phyloP scores from a whole-genome alignment of 2,329 filamentous ascomycete species.

The Ceratocystiopsis minuta region DNA sequence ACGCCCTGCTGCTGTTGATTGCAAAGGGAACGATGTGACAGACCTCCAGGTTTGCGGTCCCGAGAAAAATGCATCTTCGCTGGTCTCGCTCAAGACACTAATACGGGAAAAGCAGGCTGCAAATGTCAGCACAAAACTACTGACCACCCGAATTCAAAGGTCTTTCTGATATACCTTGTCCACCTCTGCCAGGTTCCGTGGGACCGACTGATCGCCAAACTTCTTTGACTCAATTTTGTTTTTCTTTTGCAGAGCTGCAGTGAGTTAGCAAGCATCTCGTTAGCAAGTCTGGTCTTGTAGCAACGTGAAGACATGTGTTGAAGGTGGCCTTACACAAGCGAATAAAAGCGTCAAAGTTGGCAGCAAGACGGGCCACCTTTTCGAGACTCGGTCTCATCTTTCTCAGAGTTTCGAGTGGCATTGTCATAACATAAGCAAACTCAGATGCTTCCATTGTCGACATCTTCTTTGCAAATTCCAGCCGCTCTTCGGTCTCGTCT shows the following conservation, averaged over 20 bases:
- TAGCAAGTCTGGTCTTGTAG: background rate
- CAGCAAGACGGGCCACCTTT: too few relatives aligned
- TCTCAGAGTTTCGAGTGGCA: background rate
- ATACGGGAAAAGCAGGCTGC: too few relatives aligned
- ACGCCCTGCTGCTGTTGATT: background rate
- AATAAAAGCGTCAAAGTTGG: too few relatives aligned
- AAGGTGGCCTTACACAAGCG: too few relatives aligned
- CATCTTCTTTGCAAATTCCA: background rate
- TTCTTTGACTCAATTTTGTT: background rate
- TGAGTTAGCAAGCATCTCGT: background rate
- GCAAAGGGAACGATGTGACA: constrained; percentile 1
- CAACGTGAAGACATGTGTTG: background rate
- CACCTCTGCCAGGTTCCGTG: background rate
- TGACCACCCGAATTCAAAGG: too few relatives aligned
- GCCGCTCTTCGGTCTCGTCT: background rate
- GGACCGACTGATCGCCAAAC: background rate
- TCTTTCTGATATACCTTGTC: background rate
- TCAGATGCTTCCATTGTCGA: background rate
- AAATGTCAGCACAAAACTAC: too few relatives aligned
- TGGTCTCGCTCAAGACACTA: background rate
- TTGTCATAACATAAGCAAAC: background rate
- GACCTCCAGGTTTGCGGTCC: background rate
- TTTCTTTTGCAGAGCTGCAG: background rate
- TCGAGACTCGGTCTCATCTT: too few relatives aligned
- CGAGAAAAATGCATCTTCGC: background rate